Conservation (phyloP, 352 stramenopile species). For the Halophytophthora polymorphica region DNA sequence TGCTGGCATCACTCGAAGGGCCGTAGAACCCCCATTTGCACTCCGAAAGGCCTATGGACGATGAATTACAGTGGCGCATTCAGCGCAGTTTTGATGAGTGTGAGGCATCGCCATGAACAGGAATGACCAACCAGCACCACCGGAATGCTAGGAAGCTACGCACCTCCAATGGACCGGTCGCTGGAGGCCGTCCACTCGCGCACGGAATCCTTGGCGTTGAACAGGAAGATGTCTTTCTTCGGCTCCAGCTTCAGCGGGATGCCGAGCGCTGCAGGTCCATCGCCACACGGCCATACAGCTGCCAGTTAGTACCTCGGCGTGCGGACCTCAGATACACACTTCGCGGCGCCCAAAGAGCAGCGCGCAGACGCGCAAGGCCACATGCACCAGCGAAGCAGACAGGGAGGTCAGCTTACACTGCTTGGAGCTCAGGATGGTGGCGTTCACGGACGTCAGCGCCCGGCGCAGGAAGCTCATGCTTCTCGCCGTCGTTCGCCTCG, state of each 20-base stretch:
- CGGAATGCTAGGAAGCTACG: constrained; percentile 3
- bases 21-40: constrained; percentile 71
- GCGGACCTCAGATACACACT: neutral
- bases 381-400: neutral
- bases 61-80: neutral
- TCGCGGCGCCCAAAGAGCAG: neutral
- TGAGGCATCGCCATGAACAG: neutral
- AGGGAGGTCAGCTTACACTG: constrained; percentile 43
- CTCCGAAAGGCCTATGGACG: constrained; percentile 47
- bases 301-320: neutral
- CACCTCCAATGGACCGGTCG: constrained; percentile 80
- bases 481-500: constrained; percentile 1
- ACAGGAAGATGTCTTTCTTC: constrained; percentile 78
- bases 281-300: constrained; percentile 1
- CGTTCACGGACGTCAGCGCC: constrained; percentile 69
- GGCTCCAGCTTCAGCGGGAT: constrained; percentile 69
- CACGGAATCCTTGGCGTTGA: constrained; percentile 48
- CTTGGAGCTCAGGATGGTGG: constrained; percentile 76
- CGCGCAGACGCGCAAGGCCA: neutral
- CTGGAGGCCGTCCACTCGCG: constrained; percentile 69
- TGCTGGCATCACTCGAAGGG: constrained; percentile 5
- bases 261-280: constrained; percentile 46
- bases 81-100: too few relatives aligned
- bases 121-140: constrained; percentile 1
- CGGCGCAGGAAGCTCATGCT: constrained; percentile 75